phyloP scores from a whole-genome alignment of 352 stramenopile genomes.

The Phytophthora pini region DNA sequence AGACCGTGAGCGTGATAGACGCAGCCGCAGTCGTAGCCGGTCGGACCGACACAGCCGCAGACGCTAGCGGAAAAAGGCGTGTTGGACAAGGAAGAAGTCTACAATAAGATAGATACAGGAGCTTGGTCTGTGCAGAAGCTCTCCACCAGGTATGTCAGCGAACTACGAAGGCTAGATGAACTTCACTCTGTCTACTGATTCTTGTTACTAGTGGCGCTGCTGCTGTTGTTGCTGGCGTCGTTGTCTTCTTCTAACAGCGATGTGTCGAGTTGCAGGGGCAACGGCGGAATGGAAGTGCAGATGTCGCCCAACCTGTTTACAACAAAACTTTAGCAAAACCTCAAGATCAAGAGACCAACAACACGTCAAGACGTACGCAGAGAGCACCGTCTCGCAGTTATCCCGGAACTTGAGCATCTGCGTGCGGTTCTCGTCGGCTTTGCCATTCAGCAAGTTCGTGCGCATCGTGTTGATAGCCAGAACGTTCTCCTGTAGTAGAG shows the following conservation, averaged over 20 bases:
- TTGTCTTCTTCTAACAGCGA: slow-evolving; percentile 57
- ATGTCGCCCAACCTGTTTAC: slow-evolving; percentile 56
- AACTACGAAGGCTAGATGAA: slow-evolving; percentile 11
- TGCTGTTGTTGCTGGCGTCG: slow-evolving; percentile 17
- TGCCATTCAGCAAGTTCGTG: slow-evolving; percentile 70
- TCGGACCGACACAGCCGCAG: slow-evolving; percentile 41
- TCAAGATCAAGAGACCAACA: neutral
- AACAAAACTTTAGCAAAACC: neutral
- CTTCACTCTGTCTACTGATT: slow-evolving; percentile 18
- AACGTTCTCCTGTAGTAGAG: slow-evolving; percentile 75
- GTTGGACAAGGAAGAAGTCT: slow-evolving; percentile 4
- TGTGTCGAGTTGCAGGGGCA: slow-evolving; percentile 73
- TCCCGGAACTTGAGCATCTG: slow-evolving; percentile 75
- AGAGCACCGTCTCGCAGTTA: slow-evolving; percentile 67
- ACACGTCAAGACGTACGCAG: slow-evolving; percentile 51
- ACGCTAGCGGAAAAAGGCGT: slow-evolving; percentile 16
- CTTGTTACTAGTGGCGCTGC: slow-evolving; percentile 16
- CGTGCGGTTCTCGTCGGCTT: slow-evolving; percentile 52
- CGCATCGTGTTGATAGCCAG: slow-evolving; percentile 69
- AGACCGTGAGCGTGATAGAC: slow-evolving; percentile 25
- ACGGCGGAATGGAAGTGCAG: slow-evolving; percentile 66
- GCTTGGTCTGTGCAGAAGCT: slow-evolving; percentile 5
- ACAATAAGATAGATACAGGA: slow-evolving; percentile 24
- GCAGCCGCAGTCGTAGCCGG: slow-evolving; percentile 17
- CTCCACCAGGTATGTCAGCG: slow-evolving; percentile 19